phyloP scores from a whole-genome alignment of 75 land plant species.

The Pinus taeda region DNA sequence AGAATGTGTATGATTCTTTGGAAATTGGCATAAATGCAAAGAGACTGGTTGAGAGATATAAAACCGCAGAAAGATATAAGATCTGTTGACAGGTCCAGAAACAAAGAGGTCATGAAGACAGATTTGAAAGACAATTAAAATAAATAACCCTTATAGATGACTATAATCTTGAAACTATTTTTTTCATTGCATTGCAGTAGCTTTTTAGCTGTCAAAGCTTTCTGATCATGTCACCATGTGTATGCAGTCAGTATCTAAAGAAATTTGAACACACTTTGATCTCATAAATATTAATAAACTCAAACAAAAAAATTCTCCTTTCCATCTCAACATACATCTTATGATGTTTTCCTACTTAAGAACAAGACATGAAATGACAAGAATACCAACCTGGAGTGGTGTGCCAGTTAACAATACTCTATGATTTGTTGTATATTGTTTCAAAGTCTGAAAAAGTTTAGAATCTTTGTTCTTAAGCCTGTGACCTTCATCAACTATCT shows the following conservation, averaged over 20 bases:
- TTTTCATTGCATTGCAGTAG: not conserved
- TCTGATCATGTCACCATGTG: not conserved
- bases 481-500: constrained; percentile 99
- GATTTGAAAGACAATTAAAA: not conserved
- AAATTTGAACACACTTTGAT: not conserved
- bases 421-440: constrained; percentile 62
- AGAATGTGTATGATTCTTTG: not conserved
- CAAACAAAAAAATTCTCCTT: too few relatives aligned
- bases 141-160: not conserved
- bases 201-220: not conserved
- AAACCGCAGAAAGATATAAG: not conserved
- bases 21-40: not conserved
- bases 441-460: constrained; percentile 82
- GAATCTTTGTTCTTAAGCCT: constrained; percentile 98
- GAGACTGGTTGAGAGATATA: not conserved
- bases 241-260: not conserved
- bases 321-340: too few relatives aligned
- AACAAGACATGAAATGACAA: too few relatives aligned
- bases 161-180: not conserved
- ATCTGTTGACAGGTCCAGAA: not conserved
- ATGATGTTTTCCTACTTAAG: too few relatives aligned
- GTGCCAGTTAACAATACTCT: constrained; percentile 96
- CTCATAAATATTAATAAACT: too few relatives aligned
- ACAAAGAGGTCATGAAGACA: not conserved
- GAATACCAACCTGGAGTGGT: constrained; percentile 79